These are phyloP conservation scores for Neocatenulostroma microsporum DNA, from an alignment of 2,329 filamentous ascomycete species.

Conservation along the genomic window DNA sequence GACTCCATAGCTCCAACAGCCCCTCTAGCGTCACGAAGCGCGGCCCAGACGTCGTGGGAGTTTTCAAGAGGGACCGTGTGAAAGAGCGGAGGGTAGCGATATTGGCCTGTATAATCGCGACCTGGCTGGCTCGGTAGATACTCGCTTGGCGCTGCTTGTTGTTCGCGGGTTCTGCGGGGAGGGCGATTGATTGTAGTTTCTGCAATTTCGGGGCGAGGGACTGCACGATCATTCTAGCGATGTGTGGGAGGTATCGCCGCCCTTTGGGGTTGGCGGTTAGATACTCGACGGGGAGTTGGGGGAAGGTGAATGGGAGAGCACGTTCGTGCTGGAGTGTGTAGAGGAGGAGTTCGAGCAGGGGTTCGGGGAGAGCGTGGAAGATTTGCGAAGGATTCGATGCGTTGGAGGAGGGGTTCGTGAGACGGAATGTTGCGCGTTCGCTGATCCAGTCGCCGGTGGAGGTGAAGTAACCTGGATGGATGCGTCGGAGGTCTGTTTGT, in stretches of 20 bases:
- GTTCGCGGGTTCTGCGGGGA: constrained; percentile 27
- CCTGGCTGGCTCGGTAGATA: constrained; percentile 38
- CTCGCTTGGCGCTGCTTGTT: constrained; percentile 34
- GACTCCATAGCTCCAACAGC: constrained; percentile 41
- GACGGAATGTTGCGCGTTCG: constrained; percentile 31
- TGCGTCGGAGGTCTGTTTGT: constrained; percentile 23
- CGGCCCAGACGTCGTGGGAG: constrained; percentile 8
- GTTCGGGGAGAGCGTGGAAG: constrained; percentile 24
- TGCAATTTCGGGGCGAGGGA: constrained; percentile 28
- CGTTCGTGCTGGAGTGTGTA: constrained; percentile 30
- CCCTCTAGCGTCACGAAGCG: constrained; percentile 26
- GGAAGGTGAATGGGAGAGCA: constrained; percentile 23
- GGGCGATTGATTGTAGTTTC: constrained; percentile 21
- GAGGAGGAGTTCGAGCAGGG: constrained; percentile 29
- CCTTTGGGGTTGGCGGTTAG: constrained; percentile 19
- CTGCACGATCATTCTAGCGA: constrained; percentile 28
- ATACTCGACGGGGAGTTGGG: constrained; percentile 21
- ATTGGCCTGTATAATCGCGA: constrained; percentile 23
- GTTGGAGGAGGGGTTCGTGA: too few species aligned
- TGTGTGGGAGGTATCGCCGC: constrained; percentile 26
- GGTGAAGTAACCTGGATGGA: constrained; percentile 30
- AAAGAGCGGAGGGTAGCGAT: constrained; percentile 22
- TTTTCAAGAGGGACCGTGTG: constrained; percentile 19
- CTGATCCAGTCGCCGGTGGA: constrained; percentile 25
- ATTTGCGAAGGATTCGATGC: too few species aligned